Evolutionary conservation across 352 stramenopile species (phyloP).

Genomic region (Ophiocytium majus): DNA sequence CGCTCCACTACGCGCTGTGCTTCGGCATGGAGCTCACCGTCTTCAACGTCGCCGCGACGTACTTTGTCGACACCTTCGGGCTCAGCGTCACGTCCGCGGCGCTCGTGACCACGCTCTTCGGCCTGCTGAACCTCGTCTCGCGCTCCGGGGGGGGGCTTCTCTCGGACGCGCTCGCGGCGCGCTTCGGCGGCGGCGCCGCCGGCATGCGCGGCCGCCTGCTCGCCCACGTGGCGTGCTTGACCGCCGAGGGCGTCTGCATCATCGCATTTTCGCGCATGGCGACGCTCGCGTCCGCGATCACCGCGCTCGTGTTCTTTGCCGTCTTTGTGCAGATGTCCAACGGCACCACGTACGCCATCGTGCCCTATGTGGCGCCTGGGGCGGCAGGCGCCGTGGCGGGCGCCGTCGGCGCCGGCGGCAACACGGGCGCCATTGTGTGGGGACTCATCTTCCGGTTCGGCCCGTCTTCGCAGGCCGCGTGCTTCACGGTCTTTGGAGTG

Average conservation of each 20-base stretch:
- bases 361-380: slow-evolving; percentile 68
- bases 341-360: slow-evolving; percentile 69
- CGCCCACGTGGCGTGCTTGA: slow-evolving; percentile 74
- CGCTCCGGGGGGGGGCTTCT: slow-evolving; percentile 9
- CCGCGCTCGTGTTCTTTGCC: slow-evolving; percentile 82
- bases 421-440: slow-evolving; percentile 67
- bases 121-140: slow-evolving; percentile 72
- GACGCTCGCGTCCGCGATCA: slow-evolving; percentile 69
- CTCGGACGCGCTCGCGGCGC: slow-evolving; percentile 72
- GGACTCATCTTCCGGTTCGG: slow-evolving; percentile 54
- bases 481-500: slow-evolving; percentile 28
- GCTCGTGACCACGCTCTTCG: slow-evolving; percentile 36
- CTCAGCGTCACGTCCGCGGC: slow-evolving; percentile 27
- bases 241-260: slow-evolving; percentile 71
- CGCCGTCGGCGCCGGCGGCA: slow-evolving; percentile 74
- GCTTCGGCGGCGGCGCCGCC: slow-evolving; percentile 62
- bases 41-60: slow-evolving; percentile 72
- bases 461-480: not conserved
- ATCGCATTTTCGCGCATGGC: slow-evolving; percentile 77
- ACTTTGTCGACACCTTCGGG: slow-evolving; percentile 48
- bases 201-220: slow-evolving; percentile 80
- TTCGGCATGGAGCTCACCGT: slow-evolving; percentile 92
- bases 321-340: slow-evolving; percentile 79
- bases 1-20: slow-evolving; percentile 83
- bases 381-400: slow-evolving; percentile 67